Evolutionary conservation across 352 stramenopile species (phyloP).

Genomic region (Phytophthora megakarya): DNA sequence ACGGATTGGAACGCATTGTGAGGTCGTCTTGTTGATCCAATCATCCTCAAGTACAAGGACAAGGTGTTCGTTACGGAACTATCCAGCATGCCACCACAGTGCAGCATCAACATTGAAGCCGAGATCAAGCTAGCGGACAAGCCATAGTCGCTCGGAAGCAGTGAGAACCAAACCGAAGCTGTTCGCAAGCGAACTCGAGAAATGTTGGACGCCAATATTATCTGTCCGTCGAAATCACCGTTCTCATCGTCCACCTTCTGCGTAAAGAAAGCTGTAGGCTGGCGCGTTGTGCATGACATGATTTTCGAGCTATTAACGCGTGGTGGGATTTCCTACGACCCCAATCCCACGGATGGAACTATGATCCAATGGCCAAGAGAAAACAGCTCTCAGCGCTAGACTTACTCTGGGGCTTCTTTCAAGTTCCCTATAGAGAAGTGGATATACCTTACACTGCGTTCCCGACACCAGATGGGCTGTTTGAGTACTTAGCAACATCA

Average conservation of each 20-base stretch:
- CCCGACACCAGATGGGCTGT: background rate
- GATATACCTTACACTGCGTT: slow-evolving; percentile 1
- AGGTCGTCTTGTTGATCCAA: background rate
- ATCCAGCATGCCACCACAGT: no score
- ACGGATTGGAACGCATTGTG: background rate
- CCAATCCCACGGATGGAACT: no score
- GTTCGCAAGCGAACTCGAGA: background rate
- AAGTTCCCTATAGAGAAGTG: background rate
- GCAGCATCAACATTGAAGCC: no score
- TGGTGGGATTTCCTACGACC: background rate
- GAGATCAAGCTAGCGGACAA: no score
- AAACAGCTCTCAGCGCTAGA: background rate
- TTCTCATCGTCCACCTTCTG: background rate
- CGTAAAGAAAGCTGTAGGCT: background rate
- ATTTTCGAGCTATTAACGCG: background rate
- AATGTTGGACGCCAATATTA: background rate
- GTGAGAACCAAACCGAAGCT: background rate
- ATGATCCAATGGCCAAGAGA: no score
- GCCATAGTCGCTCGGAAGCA: no score
- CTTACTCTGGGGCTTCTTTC: background rate
- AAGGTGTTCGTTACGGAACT: no score
- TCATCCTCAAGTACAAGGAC: no score
- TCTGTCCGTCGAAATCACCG: background rate
- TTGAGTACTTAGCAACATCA: background rate
- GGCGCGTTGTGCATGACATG: background rate